phyloP scores from a whole-genome alignment of 805 yeast genomes.

The Kockiozyma suomiensis region DNA sequence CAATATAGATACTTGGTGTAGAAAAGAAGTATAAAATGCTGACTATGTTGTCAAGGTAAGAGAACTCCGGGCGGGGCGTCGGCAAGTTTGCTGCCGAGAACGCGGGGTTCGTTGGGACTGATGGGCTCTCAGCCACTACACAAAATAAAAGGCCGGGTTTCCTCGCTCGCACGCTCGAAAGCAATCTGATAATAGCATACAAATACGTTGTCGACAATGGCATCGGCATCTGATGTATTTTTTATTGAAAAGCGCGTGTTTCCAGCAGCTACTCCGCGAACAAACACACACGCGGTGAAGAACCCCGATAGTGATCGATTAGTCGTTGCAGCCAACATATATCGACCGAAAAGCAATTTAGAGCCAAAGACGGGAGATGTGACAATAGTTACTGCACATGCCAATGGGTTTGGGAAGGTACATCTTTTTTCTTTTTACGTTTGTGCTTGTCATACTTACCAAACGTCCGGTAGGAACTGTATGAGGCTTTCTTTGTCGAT shows the following conservation, averaged over 20 bases:
- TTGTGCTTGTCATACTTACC: background rate
- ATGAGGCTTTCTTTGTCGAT: constrained; percentile 16
- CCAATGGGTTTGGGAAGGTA: constrained; percentile 27
- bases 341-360: constrained; percentile 13
- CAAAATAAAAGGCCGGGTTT: too few relatives aligned
- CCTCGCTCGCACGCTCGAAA: too few relatives aligned
- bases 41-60: too few relatives aligned
- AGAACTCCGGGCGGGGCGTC: background rate
- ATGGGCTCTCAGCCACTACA: too few relatives aligned
- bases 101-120: background rate
- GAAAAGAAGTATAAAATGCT: too few relatives aligned
- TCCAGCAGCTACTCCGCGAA: constrained; percentile 12
- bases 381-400: constrained; percentile 22
- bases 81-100: background rate
- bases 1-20: too few relatives aligned
- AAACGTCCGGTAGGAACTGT: constrained; percentile 10
- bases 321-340: constrained; percentile 12
- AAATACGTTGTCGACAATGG: background rate
- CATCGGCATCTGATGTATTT: constrained; percentile 5
- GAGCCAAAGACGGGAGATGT: constrained; percentile 8
- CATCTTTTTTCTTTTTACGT: too few relatives aligned
- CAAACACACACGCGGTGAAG: background rate
- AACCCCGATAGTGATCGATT: constrained; percentile 11
- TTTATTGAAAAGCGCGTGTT: constrained; percentile 5
- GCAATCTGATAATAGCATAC: background rate